Conservation (phyloP, 2,329 filamentous ascomycete species). For the Fusarium chuoi region DNA sequence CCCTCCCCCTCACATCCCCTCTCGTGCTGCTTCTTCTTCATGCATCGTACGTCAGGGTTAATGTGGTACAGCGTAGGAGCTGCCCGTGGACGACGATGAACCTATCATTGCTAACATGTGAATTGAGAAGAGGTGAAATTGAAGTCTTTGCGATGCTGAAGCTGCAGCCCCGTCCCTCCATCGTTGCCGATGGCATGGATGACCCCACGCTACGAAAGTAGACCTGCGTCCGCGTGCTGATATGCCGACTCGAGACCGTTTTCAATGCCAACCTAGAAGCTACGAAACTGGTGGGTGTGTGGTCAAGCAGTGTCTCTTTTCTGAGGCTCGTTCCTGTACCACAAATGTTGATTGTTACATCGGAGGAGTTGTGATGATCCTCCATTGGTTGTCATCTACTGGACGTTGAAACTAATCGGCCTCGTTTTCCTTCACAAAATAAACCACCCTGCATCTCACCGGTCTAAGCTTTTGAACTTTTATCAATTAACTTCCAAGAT, state of each 20-base stretch:
- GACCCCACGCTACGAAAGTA: constrained; percentile 36
- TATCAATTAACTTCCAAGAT: background rate
- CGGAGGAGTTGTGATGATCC: background rate
- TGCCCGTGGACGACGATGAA: constrained; percentile 40
- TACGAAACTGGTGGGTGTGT: constrained; percentile 1
- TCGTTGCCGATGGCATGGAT: constrained; percentile 18
- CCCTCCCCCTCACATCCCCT: constrained; percentile 29
- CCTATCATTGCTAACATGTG: constrained; percentile 47
- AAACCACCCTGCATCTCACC: background rate
- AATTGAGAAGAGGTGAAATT: constrained; percentile 38
- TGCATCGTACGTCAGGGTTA: constrained; percentile 36
- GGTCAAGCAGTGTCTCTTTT: constrained; percentile 17
- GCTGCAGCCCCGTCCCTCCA: constrained; percentile 18
- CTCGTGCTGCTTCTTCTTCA: constrained; percentile 9
- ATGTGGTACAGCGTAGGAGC: constrained; percentile 26
- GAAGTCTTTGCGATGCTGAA: constrained; percentile 28
- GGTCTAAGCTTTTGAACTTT: background rate
- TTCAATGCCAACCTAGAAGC: background rate
- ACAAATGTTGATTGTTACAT: background rate
- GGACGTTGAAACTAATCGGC: background rate
- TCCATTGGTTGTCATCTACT: background rate
- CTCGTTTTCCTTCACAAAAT: background rate
- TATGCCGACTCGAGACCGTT: constrained; percentile 36
- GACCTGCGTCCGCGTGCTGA: constrained; percentile 36
- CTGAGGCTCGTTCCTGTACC: constrained; percentile 8